phyloP scores from a whole-genome alignment of 768 basidiomycete species.

The Tricholoma sp. region DNA sequence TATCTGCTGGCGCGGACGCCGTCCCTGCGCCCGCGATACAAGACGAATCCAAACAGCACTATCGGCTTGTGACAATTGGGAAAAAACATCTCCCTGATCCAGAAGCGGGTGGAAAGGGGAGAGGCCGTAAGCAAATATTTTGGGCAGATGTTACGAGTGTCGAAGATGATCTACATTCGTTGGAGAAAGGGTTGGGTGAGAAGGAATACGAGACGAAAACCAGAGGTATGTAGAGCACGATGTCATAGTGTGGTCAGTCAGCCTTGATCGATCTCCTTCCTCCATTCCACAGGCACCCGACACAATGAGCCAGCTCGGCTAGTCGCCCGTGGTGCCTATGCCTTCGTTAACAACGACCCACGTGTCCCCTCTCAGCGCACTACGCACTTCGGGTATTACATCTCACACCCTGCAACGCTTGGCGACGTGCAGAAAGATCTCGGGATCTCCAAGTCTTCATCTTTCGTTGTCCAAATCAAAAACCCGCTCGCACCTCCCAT shows the following conservation, averaged over 20 bases:
- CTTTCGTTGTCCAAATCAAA: slow-evolving; percentile 58
- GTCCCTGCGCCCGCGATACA: slow-evolving; percentile 35
- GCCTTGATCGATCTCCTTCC: neutral
- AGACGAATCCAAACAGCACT: slow-evolving; percentile 35
- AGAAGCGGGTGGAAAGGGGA: slow-evolving; percentile 19
- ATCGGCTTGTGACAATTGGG: slow-evolving; percentile 48
- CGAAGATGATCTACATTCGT: slow-evolving; percentile 42
- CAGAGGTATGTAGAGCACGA: slow-evolving; percentile 30
- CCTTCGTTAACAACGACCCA: slow-evolving; percentile 47
- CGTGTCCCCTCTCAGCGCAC: slow-evolving; percentile 37
- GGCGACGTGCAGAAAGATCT: slow-evolving; percentile 54
- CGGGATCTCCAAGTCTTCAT: slow-evolving; percentile 47
- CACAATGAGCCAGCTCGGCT: slow-evolving; percentile 49
- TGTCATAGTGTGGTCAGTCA: neutral
- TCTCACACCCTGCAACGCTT: slow-evolving; percentile 46
- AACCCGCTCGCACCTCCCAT: slow-evolving; percentile 47
- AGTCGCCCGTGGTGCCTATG: slow-evolving; percentile 55
- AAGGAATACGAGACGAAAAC: slow-evolving; percentile 61
- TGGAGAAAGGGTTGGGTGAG: slow-evolving; percentile 45
- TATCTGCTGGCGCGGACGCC: slow-evolving; percentile 43
- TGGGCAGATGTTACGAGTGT: slow-evolving; percentile 49
- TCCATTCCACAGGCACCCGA: slow-evolving; percentile 33
- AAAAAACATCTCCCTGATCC: slow-evolving; percentile 57
- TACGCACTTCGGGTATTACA: slow-evolving; percentile 55
- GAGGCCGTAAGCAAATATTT: slow-evolving; percentile 41